A percentile compares a stretch with the other conserved stretches of the same genome.
Conservation (phyloP, 2,329 filamentous ascomycete species). For the Ascochyta rabiei region DNA sequence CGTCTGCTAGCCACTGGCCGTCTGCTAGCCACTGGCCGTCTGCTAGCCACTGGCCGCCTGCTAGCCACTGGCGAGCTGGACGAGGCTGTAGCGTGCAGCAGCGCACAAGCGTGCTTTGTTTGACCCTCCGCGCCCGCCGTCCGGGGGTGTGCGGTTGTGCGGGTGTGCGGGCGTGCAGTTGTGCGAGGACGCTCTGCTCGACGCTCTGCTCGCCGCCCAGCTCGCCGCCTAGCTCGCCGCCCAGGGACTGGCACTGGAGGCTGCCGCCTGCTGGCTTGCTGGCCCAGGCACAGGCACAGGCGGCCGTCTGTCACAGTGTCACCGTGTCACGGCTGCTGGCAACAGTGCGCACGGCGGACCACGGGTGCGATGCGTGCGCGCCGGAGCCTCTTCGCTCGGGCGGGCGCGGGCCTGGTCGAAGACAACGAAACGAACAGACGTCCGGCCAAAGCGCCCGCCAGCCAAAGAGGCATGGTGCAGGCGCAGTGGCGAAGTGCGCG, state of each 20-base stretch:
- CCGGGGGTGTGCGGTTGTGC: not conserved
- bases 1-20: conserved; percentile 23
- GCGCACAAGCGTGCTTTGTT: conserved; percentile 38
- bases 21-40: conserved; percentile 23
- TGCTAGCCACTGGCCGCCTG: not conserved
- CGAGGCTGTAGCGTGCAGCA: conserved; percentile 32
- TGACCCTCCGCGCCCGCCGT: conserved; percentile 1
- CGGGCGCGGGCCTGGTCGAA: conserved; percentile 6
- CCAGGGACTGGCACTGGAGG: not conserved
- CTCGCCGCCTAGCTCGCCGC: no score
- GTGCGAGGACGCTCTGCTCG: not conserved
- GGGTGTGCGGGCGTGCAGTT: no score
- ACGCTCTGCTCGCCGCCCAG: no score
- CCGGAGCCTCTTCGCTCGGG: not conserved
- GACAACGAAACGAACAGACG: no score
- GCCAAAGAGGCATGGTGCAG: not conserved
- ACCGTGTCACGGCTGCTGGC: not conserved
- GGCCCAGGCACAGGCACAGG: not conserved
- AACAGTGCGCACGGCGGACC: not conserved
- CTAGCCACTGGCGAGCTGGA: conserved; percentile 18
- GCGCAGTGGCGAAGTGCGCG: conserved; percentile 22
- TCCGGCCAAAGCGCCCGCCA: conserved; percentile 3
- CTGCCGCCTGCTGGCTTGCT: not conserved
- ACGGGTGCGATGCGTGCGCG: not conserved
- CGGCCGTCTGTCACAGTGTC: not conserved